These are phyloP conservation scores for Anethum foeniculum DNA, from an alignment of 140 eudicot genomes.

Conservation along the genomic window DNA sequence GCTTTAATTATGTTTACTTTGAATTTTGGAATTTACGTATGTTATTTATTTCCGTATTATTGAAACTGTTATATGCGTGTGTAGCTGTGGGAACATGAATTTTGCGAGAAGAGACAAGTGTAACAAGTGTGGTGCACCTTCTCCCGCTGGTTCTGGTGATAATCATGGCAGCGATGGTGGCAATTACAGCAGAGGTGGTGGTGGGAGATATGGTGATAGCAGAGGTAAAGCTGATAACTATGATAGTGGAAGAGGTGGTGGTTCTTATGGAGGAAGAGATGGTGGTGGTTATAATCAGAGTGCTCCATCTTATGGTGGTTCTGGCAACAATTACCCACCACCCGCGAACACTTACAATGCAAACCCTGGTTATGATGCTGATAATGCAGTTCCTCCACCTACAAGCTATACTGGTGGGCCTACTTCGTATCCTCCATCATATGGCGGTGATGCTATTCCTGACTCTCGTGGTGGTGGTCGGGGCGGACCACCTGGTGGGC, in stretches of 20 bases:
- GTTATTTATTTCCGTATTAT: background rate
- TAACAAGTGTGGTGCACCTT: slow-evolving; percentile 83
- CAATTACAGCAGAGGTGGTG: slow-evolving; percentile 27
- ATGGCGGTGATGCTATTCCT: slow-evolving; percentile 48
- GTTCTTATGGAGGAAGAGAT: slow-evolving; percentile 3
- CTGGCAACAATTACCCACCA: slow-evolving; percentile 11
- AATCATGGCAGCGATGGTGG: slow-evolving; percentile 38
- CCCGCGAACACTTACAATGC: slow-evolving; percentile 7
- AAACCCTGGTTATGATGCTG: slow-evolving; percentile 60
- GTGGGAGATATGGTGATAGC: slow-evolving; percentile 24
- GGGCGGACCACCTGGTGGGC: slow-evolving; percentile 68
- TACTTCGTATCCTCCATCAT: slow-evolving; percentile 13
- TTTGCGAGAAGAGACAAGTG: slow-evolving; percentile 87
- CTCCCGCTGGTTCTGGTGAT: slow-evolving; percentile 59
- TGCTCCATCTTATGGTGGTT: slow-evolving; percentile 33
- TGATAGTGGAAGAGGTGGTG: slow-evolving; percentile 46
- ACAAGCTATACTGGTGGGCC: slow-evolving; percentile 85
- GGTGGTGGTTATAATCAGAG: slow-evolving; percentile 31
- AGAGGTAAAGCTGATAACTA: slow-evolving; percentile 34
- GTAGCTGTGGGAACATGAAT: slow-evolving; percentile 91
- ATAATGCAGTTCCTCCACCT: slow-evolving; percentile 83
- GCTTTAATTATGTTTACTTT: background rate
- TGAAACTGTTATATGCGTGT: slow-evolving; percentile 21
- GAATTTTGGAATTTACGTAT: background rate
- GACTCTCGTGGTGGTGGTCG: slow-evolving; percentile 61